Evolutionary conservation across 2,329 filamentous ascomycete genomes (phyloP).

Genomic region (Elsinoe arachidis): DNA sequence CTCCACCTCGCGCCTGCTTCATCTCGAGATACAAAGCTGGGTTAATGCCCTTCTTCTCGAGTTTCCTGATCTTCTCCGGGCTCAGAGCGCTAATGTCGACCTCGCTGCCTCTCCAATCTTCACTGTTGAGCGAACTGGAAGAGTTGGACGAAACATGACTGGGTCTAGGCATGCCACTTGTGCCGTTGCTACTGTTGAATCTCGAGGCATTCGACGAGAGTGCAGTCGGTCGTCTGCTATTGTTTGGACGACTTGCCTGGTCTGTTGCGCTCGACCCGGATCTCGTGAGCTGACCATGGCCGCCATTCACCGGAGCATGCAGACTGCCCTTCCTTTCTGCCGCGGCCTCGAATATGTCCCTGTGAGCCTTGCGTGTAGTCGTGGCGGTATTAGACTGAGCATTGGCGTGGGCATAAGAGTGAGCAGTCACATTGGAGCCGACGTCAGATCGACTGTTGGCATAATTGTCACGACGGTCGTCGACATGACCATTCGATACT

Average conservation of each 20-base stretch:
- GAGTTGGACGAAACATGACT: neutral
- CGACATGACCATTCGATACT: neutral
- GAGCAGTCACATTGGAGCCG: neutral
- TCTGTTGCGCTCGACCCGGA: neutral
- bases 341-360: constrained; percentile 7
- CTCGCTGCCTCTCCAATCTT: constrained; percentile 32
- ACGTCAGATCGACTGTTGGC: too few species aligned
- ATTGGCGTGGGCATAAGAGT: neutral
- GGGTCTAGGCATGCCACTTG: neutral
- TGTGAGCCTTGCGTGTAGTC: neutral
- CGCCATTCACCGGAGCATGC: neutral
- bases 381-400: neutral
- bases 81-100: constrained; percentile 32
- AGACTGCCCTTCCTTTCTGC: neutral
- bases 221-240: neutral
- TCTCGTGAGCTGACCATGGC: neutral
- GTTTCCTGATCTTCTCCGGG: constrained; percentile 35
- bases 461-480: neutral
- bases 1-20: constrained; percentile 35
- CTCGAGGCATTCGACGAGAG: neutral
- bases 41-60: constrained; percentile 41
- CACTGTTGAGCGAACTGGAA: constrained; percentile 19
- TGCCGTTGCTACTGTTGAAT: neutral
- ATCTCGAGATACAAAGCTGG: constrained; percentile 40
- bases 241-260: neutral